Conservation (phyloP, 2,329 filamentous ascomycete species). For the Ambrosiella cleistominuta region DNA sequence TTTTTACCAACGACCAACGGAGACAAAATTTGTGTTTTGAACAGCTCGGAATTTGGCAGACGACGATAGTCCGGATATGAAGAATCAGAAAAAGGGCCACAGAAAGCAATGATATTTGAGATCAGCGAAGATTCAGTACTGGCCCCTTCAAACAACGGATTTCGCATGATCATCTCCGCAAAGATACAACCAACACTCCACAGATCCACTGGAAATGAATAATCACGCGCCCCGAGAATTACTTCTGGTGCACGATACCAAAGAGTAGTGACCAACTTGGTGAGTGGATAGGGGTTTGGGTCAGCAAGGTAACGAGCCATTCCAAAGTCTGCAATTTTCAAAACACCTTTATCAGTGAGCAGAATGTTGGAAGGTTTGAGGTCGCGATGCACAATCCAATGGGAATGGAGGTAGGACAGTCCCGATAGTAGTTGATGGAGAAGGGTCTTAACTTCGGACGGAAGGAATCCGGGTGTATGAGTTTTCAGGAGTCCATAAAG, state of each 20-base stretch:
- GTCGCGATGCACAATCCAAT: constrained; percentile 86
- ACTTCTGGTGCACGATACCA: constrained; percentile 94
- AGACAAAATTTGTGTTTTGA: constrained; percentile 25
- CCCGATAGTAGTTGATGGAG: constrained; percentile 67
- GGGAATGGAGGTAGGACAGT: constrained; percentile 66
- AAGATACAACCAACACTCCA: constrained; percentile 97
- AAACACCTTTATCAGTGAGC: constrained; percentile 81
- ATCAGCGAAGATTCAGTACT: constrained; percentile 88
- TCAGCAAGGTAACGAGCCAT: constrained; percentile 85
- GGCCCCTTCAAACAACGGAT: constrained; percentile 61
- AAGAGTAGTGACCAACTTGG: constrained; percentile 83
- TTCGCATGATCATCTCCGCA: constrained; percentile 68
- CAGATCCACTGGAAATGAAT: constrained; percentile 68
- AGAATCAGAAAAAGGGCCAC: constrained; percentile 67
- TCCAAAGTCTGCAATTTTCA: constrained; percentile 95
- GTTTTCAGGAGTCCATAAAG: constrained; percentile 83
- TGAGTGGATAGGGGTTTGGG: constrained; percentile 57
- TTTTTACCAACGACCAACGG: constrained; percentile 19
- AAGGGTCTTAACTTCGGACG: constrained; percentile 82
- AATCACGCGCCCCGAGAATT: constrained; percentile 60
- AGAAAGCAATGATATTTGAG: constrained; percentile 72
- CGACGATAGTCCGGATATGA: constrained; percentile 75
- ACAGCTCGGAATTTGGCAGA: constrained; percentile 66
- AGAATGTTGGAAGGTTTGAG: constrained; percentile 88
- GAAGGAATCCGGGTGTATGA: constrained; percentile 84